A percentile compares a stretch with the other conserved stretches of the same genome.
Conservation (phyloP, 2,329 filamentous ascomycete species). For the Septoria linicola region DNA sequence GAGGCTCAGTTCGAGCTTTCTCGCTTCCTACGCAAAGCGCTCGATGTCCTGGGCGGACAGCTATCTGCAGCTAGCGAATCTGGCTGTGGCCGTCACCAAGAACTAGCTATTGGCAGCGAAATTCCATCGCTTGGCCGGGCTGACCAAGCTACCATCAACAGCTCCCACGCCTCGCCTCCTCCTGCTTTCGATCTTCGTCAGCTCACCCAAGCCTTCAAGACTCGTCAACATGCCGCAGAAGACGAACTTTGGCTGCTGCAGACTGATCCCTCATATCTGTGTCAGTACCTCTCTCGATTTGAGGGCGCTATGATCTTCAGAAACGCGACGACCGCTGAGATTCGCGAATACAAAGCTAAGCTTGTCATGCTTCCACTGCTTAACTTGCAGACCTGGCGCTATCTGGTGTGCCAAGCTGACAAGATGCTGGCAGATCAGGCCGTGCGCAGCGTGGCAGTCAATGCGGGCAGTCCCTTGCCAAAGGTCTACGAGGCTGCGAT, state of each 20-base stretch:
- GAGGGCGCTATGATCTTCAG: background rate
- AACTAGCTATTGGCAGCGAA: too few relatives aligned
- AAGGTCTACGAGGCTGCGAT: background rate
- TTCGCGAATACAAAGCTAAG: background rate
- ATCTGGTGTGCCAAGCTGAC: constrained; percentile 2
- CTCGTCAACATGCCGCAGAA: constrained; percentile 20
- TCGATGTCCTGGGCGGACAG: too few relatives aligned
- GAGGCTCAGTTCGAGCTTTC: constrained; percentile 27
- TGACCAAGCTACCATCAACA: background rate
- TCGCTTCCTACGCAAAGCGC: constrained; percentile 17
- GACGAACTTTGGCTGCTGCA: constrained; percentile 33
- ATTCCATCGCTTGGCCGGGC: background rate
- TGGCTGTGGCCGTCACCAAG: background rate
- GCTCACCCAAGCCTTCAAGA: constrained; percentile 17
- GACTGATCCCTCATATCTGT: constrained; percentile 24
- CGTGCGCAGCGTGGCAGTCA: background rate
- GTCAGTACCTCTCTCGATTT: background rate
- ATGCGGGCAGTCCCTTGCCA: background rate
- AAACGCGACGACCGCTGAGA: background rate
- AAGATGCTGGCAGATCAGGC: background rate
- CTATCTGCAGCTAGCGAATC: too few relatives aligned
- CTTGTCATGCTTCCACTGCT: background rate
- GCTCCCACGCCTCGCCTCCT: constrained; percentile 21
- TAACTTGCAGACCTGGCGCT: background rate
- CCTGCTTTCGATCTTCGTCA: constrained; percentile 22